Base-by-base conservation (phyloP, 2,329 filamentous ascomycete genomes). In the Atkinsonella hypoxylon region DNA sequence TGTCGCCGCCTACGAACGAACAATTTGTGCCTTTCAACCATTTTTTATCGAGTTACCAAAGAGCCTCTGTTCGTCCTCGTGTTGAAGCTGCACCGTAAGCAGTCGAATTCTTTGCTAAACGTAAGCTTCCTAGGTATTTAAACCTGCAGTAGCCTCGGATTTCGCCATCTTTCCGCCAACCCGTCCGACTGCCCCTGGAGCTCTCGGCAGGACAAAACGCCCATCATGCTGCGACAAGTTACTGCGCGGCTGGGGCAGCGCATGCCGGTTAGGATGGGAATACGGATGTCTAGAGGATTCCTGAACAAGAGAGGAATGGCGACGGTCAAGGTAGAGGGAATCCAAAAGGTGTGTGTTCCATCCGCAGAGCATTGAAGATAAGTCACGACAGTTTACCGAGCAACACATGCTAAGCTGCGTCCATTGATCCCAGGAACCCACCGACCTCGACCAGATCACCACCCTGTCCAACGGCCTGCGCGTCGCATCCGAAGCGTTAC, bases 401-500 rank as follows among this genome's bases (percentile, higher is more conserved):
- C 32, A 12, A 36, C 32, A 36, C 3, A 36, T 36, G 34, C 34
- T 36, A 15, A 36, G 34, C 11, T 15, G 26, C 34, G 34, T 36
- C 4, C 5, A 36, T 36, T 36, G 11, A 15, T 15, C 11, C 3
- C 13, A 69, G 67, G 90, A 97, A 64, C 88, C 89, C 13, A 83
- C 83, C 46, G 88, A 95, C 56, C 80, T 95, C 60, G 89, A 96
- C 67, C 76, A 85, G 57, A 84, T 97, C 61, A 95, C 90, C 8
- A 90, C 84, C 1, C 80, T 98, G 15, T 75, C 89, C 47, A 98
- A 98, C 77, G 93, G 93, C 63, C 73, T 98, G 57, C 87, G 91
- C 52, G 89, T 98, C 53, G 93, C 93, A 22, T 95, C 91, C 43
- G 93, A 98, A 67, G 89, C 90, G 51, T 78, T 97, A 11, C 90